Evolutionary conservation across 495 filamentous ascomycete genomes (phyloP).

Genomic region (Aspergillus sclerotiicarbonarius): DNA sequence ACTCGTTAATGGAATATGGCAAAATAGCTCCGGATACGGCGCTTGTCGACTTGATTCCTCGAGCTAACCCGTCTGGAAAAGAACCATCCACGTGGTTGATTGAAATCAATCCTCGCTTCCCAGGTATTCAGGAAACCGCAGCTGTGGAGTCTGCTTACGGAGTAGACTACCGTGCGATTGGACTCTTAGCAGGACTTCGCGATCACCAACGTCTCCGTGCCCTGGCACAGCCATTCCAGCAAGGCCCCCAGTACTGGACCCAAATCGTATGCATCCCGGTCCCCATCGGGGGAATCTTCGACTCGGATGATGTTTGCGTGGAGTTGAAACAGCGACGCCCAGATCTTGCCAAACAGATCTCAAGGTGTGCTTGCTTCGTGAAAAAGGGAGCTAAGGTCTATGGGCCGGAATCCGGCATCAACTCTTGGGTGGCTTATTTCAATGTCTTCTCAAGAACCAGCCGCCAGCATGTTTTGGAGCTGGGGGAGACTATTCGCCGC

Average conservation of each 20-base stretch:
- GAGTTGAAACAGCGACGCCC: conserved; percentile 31
- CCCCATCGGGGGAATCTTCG: conserved; percentile 28
- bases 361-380: neutral
- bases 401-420: neutral
- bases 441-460: conserved; percentile 8
- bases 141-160: conserved; percentile 35
- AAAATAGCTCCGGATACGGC: conserved; percentile 12
- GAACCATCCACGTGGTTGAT: conserved; percentile 9
- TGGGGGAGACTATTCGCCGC: neutral
- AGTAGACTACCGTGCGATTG: conserved; percentile 37
- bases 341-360: conserved; percentile 27
- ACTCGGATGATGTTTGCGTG: conserved; percentile 36
- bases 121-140: conserved; percentile 16
- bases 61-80: neutral
- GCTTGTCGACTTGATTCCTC: neutral
- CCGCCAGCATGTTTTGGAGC: neutral
- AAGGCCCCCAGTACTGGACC: conserved; percentile 4
- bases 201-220: neutral
- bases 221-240: conserved; percentile 3
- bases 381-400: conserved; percentile 7
- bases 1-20: conserved; percentile 27
- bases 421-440: conserved; percentile 5
- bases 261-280: conserved; percentile 6
- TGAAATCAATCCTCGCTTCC: conserved; percentile 10
- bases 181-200: conserved; percentile 24